Percentiles rank a stretch among this genome's conserved stretches.
phyloP scores from a whole-genome alignment of 495 filamentous ascomycete genomes.

The Tuber indicum region DNA sequence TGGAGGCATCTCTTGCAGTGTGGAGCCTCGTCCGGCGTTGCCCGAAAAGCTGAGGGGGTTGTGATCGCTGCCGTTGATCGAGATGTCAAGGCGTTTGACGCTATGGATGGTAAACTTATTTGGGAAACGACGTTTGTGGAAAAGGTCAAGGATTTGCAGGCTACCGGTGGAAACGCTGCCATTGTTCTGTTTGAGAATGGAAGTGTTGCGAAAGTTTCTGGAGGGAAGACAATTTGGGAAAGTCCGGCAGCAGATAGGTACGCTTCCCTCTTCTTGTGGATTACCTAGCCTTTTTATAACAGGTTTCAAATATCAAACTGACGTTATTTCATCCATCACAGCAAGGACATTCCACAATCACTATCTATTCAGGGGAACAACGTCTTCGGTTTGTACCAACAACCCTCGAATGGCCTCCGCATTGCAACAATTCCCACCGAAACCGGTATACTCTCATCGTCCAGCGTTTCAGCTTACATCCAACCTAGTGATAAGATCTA shows the following conservation, averaged over 20 bases:
- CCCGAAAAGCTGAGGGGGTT: slow-evolving; percentile 67
- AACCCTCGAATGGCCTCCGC: slow-evolving; percentile 27
- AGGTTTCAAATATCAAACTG: neutral
- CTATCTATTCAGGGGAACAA: slow-evolving; percentile 18
- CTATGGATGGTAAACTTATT: slow-evolving; percentile 65
- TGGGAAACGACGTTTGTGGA: slow-evolving; percentile 62
- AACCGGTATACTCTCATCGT: slow-evolving; percentile 18
- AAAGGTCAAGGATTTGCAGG: slow-evolving; percentile 67
- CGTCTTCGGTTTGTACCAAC: slow-evolving; percentile 18
- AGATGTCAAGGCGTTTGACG: slow-evolving; percentile 73
- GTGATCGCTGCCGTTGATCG: slow-evolving; percentile 63
- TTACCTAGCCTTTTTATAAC: slow-evolving; percentile 6
- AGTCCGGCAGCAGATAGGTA: slow-evolving; percentile 42
- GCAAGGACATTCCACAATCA: slow-evolving; percentile 28
- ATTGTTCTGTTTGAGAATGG: slow-evolving; percentile 61
- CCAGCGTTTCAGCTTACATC: slow-evolving; percentile 16
- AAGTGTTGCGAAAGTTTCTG: slow-evolving; percentile 57
- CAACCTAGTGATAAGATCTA: slow-evolving; percentile 12
- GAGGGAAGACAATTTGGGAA: slow-evolving; percentile 77
- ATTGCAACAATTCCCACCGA: slow-evolving; percentile 21
- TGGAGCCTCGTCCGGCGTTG: slow-evolving; percentile 47
- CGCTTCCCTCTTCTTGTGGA: neutral
- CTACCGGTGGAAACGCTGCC: slow-evolving; percentile 70
- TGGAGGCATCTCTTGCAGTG: slow-evolving; percentile 72
- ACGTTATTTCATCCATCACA: slow-evolving; percentile 3